Evolutionary conservation across 1,284 basidiomycete genomes (phyloP).

Genomic region (Pseudozyma pruni): DNA sequence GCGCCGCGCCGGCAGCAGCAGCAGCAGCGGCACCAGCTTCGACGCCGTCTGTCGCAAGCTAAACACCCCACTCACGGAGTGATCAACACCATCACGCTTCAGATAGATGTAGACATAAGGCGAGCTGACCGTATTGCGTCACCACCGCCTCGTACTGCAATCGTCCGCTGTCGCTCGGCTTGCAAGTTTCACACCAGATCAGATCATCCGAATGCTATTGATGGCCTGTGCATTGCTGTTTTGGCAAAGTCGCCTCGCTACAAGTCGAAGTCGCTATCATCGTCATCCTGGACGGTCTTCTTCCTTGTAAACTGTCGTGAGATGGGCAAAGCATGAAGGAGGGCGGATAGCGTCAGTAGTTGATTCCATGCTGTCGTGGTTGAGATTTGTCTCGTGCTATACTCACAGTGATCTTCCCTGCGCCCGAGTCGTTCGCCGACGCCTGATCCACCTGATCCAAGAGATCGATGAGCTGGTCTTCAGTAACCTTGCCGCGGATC

Average conservation of each 20-base stretch:
- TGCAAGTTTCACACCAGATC: no score
- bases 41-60: constrained; percentile 4
- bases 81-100: no score
- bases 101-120: no score
- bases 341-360: not conserved
- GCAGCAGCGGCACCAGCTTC: not conserved
- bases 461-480: constrained; percentile 87
- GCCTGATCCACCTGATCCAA: constrained; percentile 82
- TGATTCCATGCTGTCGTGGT: not conserved
- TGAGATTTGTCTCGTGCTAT: no score
- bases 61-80: no score
- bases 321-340: not conserved
- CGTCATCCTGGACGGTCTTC: constrained; percentile 52
- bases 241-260: constrained; percentile 4
- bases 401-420: constrained; percentile 64
- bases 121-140: no score
- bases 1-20: constrained; percentile 2
- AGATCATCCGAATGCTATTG: no score
- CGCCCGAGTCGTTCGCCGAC: constrained; percentile 17
- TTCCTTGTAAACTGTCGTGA: constrained; percentile 42
- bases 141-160: no score
- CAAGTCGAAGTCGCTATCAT: constrained; percentile 57
- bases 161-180: no score
- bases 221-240: not conserved
- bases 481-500: constrained; percentile 83